Evolutionary conservation across 805 yeast species (phyloP), one percentile per base, ranked within the genome.

Genomic region (Jamesozyma piceae): DNA sequence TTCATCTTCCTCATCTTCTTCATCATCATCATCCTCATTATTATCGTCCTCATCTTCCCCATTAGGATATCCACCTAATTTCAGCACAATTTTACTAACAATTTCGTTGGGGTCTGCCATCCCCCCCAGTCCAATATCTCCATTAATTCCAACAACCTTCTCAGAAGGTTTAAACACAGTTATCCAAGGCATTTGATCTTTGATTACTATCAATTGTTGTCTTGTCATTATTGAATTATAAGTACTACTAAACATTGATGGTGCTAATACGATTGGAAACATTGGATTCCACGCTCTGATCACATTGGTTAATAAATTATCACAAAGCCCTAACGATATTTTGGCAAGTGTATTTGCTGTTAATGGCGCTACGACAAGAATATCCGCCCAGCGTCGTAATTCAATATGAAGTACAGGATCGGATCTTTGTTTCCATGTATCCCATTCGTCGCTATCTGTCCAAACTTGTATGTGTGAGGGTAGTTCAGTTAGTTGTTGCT

Each of bases 91-190:
- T 53, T 79, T 78, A 58, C 88, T 94, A 17, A 88, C 95, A 53
- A 92, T 82, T 60, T 89, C 97, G 60, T 86, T 83, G 78, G 94
- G 87, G 54, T 92, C 97, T 81, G 89, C 82, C 97, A 92, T 92
- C 42, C 98, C 97, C 38, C 98, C 97, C 87, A 92, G 83, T n/a
- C 97, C 97, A 43, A 92, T 88, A 54, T 90, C 97, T 47, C 98
- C 97, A 66, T 89, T 87, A 34, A 86, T 75, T 43, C 95, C 87
- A 57, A 83, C 78, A 5, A 90, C 95, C 63, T 90, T 90, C 62
- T 90, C 98, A 20, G 88, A 87, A 0, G 98, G 98, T 60, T 81
- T 82, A 57, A 92, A 72, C n/a, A 90, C 78, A 50, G 87, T 95
- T 48, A 90, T 81, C 90, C 94, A 90, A 29, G 90, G 86, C 92